Evolutionary conservation across 352 stramenopile genomes (phyloP).

Genomic region (Phytophthora podocarpi): DNA sequence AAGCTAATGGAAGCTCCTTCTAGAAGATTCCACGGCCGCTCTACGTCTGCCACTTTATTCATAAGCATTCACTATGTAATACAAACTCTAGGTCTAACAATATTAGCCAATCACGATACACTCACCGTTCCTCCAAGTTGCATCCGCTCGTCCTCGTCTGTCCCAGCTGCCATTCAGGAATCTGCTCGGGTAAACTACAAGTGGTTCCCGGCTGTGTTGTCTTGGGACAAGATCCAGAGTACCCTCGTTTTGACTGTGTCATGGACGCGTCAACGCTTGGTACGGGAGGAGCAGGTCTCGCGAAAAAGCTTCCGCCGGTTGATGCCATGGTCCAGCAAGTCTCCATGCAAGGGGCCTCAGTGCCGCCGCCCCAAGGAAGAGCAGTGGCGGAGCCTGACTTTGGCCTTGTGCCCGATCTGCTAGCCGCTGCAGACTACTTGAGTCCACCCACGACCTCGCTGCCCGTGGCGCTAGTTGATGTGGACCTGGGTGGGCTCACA

Average conservation of each 20-base stretch:
- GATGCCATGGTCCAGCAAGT: background rate
- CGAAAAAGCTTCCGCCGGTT: background rate
- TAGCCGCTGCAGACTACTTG: no score
- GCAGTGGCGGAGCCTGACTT: background rate
- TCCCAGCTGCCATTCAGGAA: background rate
- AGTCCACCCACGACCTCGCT: no score
- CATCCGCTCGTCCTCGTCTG: background rate
- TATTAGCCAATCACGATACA: background rate
- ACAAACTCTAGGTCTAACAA: no score
- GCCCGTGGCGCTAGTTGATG: background rate
- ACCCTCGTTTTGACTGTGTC: background rate
- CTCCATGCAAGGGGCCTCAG: background rate
- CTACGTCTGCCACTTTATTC: background rate
- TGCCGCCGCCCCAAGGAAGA: background rate
- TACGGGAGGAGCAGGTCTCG: background rate
- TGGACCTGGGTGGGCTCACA: background rate
- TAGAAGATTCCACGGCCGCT: background rate
- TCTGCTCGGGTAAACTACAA: background rate
- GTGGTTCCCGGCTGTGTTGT: no score
- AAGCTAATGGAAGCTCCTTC: background rate
- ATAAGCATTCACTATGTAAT: no score
- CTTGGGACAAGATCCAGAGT: background rate
- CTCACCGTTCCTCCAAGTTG: background rate
- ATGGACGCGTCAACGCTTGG: no score
- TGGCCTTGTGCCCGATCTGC: background rate